Conservation (phyloP, 495 filamentous ascomycete species). For the Pseudomonodictys pantanalensis region DNA sequence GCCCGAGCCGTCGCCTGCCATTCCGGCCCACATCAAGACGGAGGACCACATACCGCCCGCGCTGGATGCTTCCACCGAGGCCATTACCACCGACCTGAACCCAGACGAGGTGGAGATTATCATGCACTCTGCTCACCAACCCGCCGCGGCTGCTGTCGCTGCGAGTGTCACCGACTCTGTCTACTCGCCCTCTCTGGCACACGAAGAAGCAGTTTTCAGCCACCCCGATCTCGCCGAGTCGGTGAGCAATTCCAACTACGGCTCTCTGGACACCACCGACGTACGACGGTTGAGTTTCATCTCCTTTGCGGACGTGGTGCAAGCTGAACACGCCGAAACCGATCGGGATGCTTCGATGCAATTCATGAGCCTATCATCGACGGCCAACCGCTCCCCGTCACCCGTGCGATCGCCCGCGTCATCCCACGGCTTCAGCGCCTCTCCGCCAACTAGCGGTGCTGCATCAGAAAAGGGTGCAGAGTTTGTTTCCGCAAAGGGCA, state of each 20-base stretch:
- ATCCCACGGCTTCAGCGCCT: constrained; percentile 54
- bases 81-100: constrained; percentile 78
- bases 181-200: constrained; percentile 38
- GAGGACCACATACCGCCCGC: constrained; percentile 91
- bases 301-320: constrained; percentile 92
- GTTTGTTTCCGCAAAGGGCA: constrained; percentile 48
- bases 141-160: constrained; percentile 60
- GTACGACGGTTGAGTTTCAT: constrained; percentile 86
- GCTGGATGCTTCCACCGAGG: constrained; percentile 80
- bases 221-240: constrained; percentile 54
- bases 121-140: constrained; percentile 76
- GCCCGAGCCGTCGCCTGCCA: constrained; percentile 59
- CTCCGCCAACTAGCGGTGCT: constrained; percentile 66
- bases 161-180: constrained; percentile 25
- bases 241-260: constrained; percentile 59
- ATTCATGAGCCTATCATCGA: constrained; percentile 51
- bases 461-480: constrained; percentile 65
- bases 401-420: constrained; percentile 69
- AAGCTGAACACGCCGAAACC: constrained; percentile 71
- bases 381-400: constrained; percentile 66
- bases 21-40: constrained; percentile 82
- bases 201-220: constrained; percentile 18
- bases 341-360: constrained; percentile 62
- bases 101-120: constrained; percentile 86
- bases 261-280: constrained; percentile 68